These are phyloP conservation scores for Kodamaea jinghongensis DNA, from an alignment of 805 yeast genomes.

Conservation along the genomic window DNA sequence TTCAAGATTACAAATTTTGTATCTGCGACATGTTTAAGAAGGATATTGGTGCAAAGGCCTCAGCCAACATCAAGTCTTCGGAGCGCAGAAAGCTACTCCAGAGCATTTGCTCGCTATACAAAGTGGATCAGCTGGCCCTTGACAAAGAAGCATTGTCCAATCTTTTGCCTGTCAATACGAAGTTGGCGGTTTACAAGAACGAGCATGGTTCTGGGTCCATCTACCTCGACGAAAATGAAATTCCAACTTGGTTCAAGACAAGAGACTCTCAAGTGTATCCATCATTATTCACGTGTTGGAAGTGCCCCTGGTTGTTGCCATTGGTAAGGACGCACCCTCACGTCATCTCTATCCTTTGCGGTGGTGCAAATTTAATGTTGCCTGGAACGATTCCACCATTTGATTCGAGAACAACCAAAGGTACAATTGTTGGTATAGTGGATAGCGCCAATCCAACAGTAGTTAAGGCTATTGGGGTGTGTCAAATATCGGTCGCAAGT, in stretches of 20 bases:
- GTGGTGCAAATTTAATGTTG: conserved; percentile 81
- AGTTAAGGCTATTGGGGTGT: conserved; percentile 69
- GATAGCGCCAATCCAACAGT: conserved; percentile 58
- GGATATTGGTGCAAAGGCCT: conserved; percentile 56
- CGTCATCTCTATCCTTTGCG: conserved; percentile 66
- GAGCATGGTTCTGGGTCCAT: conserved; percentile 57
- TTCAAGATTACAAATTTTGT: neutral
- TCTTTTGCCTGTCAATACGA: conserved; percentile 52
- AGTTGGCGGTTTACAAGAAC: conserved; percentile 61
- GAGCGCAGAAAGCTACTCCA: conserved; percentile 61
- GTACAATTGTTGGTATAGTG: conserved; percentile 70
- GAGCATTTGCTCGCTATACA: conserved; percentile 41
- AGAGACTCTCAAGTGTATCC: conserved; percentile 62
- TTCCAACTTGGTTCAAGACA: conserved; percentile 71
- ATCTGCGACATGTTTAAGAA: conserved; percentile 21
- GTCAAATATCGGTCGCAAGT: conserved; percentile 46
- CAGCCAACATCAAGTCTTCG: conserved; percentile 76
- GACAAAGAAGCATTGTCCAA: conserved; percentile 39
- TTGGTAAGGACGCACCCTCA: conserved; percentile 65
- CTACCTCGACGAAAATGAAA: conserved; percentile 59
- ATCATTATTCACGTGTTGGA: conserved; percentile 71
- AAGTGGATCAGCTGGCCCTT: conserved; percentile 37
- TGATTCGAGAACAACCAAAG: conserved; percentile 46
- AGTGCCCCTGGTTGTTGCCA: conserved; percentile 63
- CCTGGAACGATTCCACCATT: conserved; percentile 68